Base-by-base conservation (phyloP, 306 rosid species). In the Phaseolus lunatus region DNA sequence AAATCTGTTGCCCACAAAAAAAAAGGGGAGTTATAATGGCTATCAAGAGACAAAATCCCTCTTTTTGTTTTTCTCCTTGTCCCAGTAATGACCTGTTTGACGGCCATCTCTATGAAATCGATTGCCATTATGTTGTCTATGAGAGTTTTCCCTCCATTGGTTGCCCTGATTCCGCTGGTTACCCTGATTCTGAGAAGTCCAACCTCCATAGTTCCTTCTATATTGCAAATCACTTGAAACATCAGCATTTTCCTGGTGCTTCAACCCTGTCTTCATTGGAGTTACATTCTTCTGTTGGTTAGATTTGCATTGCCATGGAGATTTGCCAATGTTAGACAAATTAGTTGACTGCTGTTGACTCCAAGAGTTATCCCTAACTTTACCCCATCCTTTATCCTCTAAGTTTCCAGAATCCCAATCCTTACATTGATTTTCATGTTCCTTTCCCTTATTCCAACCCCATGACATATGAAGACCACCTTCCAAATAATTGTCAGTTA, bases 191-290 rank as follows among this genome's bases (percentile, higher is more conserved):
- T 80, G 9, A 13, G 84, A 39, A 73, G 71, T 83, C 85, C 79
- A 31, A 50, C 78, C 80, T 16, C 75, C 70, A 72, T 65, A 11
- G 29, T 52, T 67, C 74, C 78, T 70, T 80, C 86, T 74, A 62
- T 52, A 73, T n/a, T 84, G 91, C 16, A 27, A 76, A 69, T 67
- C 66, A 16, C 74, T 84, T 45, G 86, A 77, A 84, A 73, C 72
- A 75, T 73, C 56, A 41, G 49, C 68, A 48, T 72, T 86, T 49
- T 49, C 81, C 64, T 76, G 63, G 57, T 70, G 87, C 80, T 85
- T 87, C 91, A 82, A 69, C 47, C 78, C 89, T 35, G 83, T 76
- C 31, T 82, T 91, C 5, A 7, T 35, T 66, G 65, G 58, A 86
- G 80, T 68, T 59, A 62, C 68, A 48, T 33, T 77, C 44, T 33